These are phyloP conservation scores for Raffaelea ambrosiae DNA, from an alignment of 2,329 filamentous ascomycete species.

Conservation along the genomic window DNA sequence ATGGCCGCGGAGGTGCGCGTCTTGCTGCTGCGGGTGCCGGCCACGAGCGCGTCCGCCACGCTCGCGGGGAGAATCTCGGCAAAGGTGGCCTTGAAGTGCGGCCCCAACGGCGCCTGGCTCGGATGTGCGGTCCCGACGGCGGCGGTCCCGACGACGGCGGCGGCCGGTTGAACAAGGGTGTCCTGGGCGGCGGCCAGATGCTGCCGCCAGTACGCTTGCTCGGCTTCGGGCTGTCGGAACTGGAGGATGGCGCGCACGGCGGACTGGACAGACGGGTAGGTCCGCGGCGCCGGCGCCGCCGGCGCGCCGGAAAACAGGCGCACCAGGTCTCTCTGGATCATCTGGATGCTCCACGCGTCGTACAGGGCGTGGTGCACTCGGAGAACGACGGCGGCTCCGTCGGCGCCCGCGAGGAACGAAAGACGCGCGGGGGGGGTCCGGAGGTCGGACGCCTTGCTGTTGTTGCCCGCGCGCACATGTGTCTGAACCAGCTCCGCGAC, in stretches of 20 bases:
- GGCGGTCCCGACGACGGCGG: background rate
- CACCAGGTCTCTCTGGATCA: slow-evolving; percentile 14
- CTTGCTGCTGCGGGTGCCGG: background rate
- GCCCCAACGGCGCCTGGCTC: slow-evolving; percentile 9
- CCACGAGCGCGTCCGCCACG: background rate
- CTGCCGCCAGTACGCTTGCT: slow-evolving; percentile 1
- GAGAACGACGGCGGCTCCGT: slow-evolving; percentile 15
- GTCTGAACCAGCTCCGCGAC: background rate
- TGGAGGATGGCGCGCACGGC: background rate
- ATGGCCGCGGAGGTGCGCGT: slow-evolving; percentile 6
- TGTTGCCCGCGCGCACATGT: background rate
- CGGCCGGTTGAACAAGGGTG: background rate
- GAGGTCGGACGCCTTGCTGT: slow-evolving; percentile 5
- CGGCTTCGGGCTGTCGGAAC: background rate
- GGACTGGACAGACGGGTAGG: background rate
- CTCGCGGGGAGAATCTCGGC: background rate
- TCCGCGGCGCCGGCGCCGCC: background rate
- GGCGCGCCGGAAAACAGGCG: slow-evolving; percentile 1
- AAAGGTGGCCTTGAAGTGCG: slow-evolving; percentile 10
- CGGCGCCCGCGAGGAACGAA: slow-evolving; percentile 12
- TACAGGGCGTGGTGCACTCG: slow-evolving; percentile 17
- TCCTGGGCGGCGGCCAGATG: background rate
- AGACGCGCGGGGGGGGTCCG: slow-evolving; percentile 11
- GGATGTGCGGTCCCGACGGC: background rate
- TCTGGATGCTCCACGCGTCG: slow-evolving; percentile 19